Base-by-base conservation (phyloP, 495 filamentous ascomycete species). In the Hypoxylon lenormandii region DNA sequence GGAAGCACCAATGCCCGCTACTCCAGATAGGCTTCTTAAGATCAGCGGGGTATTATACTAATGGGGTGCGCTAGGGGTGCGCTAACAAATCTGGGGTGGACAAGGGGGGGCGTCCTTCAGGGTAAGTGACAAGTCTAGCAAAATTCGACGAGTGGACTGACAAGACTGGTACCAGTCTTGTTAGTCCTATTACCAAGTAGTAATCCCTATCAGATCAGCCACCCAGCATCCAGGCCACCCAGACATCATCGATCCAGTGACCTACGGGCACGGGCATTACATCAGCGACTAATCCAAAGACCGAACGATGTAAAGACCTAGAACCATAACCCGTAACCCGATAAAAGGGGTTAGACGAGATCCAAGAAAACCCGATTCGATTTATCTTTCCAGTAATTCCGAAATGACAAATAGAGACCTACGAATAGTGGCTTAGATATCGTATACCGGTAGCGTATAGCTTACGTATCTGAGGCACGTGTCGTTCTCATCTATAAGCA, bases 1-100 rank as follows among this genome's bases (percentile, higher is more conserved):
- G 69, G 69, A 72, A 55, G 63, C 63, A 67, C 58, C 69, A 67
- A 67, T 64, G 64, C 69, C 69, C 63, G 64, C 69, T 72, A 67
- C 69, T 72, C 69, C 69, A 72, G 69, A 72, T 62, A 53, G 63
- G 37, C 19, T 66, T 67, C 22, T n/a, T 42, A 10, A 59, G 54
- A 72, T 72, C 69, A 58, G 69, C 69, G 69, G 69, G 69, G 69
- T 64, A 67, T 64, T 40, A 57, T 64, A 67, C 63, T 67, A 67
- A 67, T 72, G 64, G 58, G 42, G 64, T 66, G 52, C 52, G 42
- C 69, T 72, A 72, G 64, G 58, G 42, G 64, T 66, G 52, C 52
- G 42, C 69, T 72, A 72, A 67, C 52, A 54, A 66, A 72, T 68
- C 69, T 49, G 69, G 69, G 69, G 66, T 64, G 69, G 69, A 36